Evolutionary conservation across 495 filamentous ascomycete genomes (phyloP).

Genomic region (Aspergillus ostianus): DNA sequence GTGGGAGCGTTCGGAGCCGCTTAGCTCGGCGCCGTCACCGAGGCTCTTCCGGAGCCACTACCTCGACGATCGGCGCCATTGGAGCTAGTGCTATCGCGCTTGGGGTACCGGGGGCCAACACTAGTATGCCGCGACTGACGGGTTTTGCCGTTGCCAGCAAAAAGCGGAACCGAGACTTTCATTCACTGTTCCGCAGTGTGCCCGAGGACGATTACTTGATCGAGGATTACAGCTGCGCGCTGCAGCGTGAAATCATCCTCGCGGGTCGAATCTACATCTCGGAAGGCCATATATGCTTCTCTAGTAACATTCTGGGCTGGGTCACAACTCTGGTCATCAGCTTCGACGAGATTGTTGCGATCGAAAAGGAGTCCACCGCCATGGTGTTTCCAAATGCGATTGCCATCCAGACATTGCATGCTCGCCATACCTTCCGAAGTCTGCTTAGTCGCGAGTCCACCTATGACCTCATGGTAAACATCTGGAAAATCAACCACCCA

Average conservation of each 20-base stretch:
- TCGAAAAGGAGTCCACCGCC: constrained; percentile 96
- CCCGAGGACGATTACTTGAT: constrained; percentile 98
- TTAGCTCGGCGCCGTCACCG: constrained; percentile 72
- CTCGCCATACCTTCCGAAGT: constrained; percentile 93
- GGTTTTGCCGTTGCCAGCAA: constrained; percentile 96
- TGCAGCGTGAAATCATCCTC: constrained; percentile 93
- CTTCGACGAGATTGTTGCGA: constrained; percentile 94
- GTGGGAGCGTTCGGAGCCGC: constrained; percentile 79
- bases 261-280: constrained; percentile 95
- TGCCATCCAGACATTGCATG: constrained; percentile 92
- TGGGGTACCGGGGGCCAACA: constrained; percentile 56
- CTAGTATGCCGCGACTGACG: constrained; percentile 71
- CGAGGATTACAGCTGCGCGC: constrained; percentile 95
- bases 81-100: constrained; percentile 63
- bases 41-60: constrained; percentile 82
- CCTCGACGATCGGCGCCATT: constrained; percentile 68
- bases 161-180: constrained; percentile 94
- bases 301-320: constrained; percentile 98
- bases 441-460: constrained; percentile 92
- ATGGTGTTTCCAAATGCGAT: constrained; percentile 97
- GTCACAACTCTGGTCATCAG: constrained; percentile 95
- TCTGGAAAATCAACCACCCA: constrained; percentile 96
- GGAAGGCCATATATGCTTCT: constrained; percentile 97
- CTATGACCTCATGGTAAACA: constrained; percentile 94
- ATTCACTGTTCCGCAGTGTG: constrained; percentile 89